Conservation (phyloP, 306 rosid genomes). For the Canavalia gladiata region DNA sequence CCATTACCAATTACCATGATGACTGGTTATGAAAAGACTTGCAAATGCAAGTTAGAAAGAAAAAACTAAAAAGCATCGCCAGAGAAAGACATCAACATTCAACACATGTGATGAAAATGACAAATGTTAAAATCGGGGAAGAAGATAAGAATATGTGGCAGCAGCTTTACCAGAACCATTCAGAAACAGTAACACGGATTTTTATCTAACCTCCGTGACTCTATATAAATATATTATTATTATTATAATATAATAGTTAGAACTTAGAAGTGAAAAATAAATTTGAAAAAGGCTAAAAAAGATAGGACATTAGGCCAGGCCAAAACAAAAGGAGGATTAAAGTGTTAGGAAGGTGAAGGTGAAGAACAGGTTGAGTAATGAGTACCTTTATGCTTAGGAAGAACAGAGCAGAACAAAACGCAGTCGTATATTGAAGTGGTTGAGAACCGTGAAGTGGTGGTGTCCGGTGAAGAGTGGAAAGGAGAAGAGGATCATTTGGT, state of each 20-base stretch:
- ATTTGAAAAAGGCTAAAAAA: slow-evolving; percentile 7
- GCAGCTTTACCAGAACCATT: slow-evolving; percentile 35
- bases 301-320: slow-evolving; percentile 9
- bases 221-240: not conserved
- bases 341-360: slow-evolving; percentile 31
- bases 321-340: not conserved
- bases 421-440: not conserved
- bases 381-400: slow-evolving; percentile 13
- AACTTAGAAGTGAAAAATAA: not conserved
- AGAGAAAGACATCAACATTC: slow-evolving; percentile 17
- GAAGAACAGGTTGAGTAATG: not conserved
- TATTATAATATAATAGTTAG: not conserved
- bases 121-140: slow-evolving; percentile 37
- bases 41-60: not conserved
- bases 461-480: not conserved
- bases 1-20: not conserved
- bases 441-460: slow-evolving; percentile 6
- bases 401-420: slow-evolving; percentile 15
- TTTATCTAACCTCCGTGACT: slow-evolving; percentile 9
- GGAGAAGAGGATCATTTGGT: slow-evolving; percentile 14
- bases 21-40: slow-evolving; percentile 19
- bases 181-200: slow-evolving; percentile 23
- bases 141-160: slow-evolving; percentile 51
- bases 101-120: slow-evolving; percentile 42
- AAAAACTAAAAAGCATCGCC: slow-evolving; percentile 37